These are phyloP conservation scores for rapeseed (Brassica napus) DNA, from an alignment of 345 rosid genomes.

Conservation along the genomic window DNA sequence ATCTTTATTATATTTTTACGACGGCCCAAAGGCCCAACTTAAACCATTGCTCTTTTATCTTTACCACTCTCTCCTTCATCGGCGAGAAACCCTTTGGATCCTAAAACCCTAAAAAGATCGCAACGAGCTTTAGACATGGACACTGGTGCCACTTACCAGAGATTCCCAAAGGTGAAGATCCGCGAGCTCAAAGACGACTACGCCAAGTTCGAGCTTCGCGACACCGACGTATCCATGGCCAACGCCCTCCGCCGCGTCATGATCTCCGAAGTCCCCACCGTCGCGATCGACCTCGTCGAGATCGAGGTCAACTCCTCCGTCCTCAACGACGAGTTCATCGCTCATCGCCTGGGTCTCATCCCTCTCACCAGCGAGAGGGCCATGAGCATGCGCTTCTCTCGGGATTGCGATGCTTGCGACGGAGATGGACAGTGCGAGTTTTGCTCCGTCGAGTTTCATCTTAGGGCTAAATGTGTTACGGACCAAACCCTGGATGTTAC, in stretches of 20 bases:
- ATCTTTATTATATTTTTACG: background rate
- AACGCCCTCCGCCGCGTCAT: conserved; percentile 97
- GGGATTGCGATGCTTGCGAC: conserved; percentile 94
- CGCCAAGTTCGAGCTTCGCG: conserved; percentile 88
- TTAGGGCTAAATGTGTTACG: conserved; percentile 67
- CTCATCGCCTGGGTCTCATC: conserved; percentile 91
- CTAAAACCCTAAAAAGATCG: background rate
- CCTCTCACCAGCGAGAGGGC: conserved; percentile 89
- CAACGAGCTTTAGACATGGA: conserved; percentile 47
- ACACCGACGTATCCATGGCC: conserved; percentile 85
- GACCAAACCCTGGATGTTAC: conserved; percentile 93
- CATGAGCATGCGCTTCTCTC: conserved; percentile 92
- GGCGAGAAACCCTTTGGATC: too few relatives aligned
- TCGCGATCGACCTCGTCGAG: conserved; percentile 94
- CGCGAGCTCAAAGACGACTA: conserved; percentile 80
- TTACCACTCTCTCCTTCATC: too few relatives aligned
- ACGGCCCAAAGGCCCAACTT: background rate
- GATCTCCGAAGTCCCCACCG: conserved; percentile 96
- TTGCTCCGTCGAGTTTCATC: conserved; percentile 91
- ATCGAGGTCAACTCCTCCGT: conserved; percentile 89
- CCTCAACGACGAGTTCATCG: conserved; percentile 92
- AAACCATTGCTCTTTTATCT: background rate
- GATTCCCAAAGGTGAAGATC: conserved; percentile 81
- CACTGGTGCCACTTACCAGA: conserved; percentile 75
- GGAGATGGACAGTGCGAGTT: conserved; percentile 98